Base-by-base conservation (phyloP, 2,329 filamentous ascomycete genomes). In the Fusarium sp. region DNA sequence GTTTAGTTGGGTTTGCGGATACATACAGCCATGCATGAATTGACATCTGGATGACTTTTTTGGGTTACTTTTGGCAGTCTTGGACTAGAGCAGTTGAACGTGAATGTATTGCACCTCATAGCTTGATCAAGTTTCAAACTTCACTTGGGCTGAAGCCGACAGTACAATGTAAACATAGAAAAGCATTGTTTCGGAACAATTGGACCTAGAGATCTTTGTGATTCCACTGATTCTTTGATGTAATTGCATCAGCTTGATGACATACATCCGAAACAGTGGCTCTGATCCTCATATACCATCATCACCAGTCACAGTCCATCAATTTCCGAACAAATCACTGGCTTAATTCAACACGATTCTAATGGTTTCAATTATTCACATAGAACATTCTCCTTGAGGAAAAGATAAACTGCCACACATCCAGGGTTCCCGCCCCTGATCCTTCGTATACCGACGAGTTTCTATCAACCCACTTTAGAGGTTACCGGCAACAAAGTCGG, bases 401-500 rank as follows among this genome's bases (percentile, higher is more conserved):
- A 56, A 36, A 36, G 12, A 20, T 35, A 56, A 53, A 31, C 27
- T 40, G 29, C n/a, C 27, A 35, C 27, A 35, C 31, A 9, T 44
- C 27, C 60, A 31, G 60, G 60, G 60, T 40, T 42, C 58, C 68
- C 7, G 49, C 57, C 60, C 53, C 59, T 40, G 36, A 24, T 46
- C 16, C 33, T 29, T 24, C 12, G 4, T n/a, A 31, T 4, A 35
- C 33, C 17, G 8, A n/a, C 17, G 8, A n/a, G 5, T n/a, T 20
- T 31, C 17, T 14, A 4, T 16, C 6, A 20, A 17, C 11, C 11
- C 27, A 5, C 36, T 69, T 38, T 70, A 76, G 20, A 78, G 61
- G 44, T 69, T 77, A 58, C 63, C 68, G 14, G 60, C 78, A 46
- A 81, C 74, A 57, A 80, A 81, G 9, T 70, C 60, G 14, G 79